Evolutionary conservation across 2,329 filamentous ascomycete species (phyloP), one percentile per base, ranked within the genome.

Genomic region (Grosmannia huntii): DNA sequence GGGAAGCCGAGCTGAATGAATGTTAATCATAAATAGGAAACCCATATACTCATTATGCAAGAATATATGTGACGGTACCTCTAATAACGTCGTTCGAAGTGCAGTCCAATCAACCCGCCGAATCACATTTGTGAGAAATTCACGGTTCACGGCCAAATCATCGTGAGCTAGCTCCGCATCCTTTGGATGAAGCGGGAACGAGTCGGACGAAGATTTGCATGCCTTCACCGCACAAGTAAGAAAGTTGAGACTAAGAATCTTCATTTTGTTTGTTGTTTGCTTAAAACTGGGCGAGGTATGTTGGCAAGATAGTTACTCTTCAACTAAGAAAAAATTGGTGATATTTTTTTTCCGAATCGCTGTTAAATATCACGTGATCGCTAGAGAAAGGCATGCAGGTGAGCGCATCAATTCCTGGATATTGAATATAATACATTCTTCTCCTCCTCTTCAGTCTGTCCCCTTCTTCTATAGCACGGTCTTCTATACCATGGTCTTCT

Each of bases 211-310:
- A 59, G 84, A 81, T 75, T 95, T 96, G 86, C 94, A 99, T 59
- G 87, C 79, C 78, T 96, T 97, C 69, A 95, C 87, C 62, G 94
- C 92, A 78, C 94, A 99, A 67, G 90, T 94, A 64, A 97, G 78
- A 73, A 99, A 99, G 75, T 97, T 97, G 67, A 95, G 85, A 61
- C 90, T 96, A 56, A 97, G 83, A 62, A 97, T 78, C 73, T 97
- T 97, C 94, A 99, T 99, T 23, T 56, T 58, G 50, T 23, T 9
- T 23, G 36, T n/a, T 9, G 12, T 38, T 41, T 58, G 41, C 31
- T 21, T 28, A 11, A 27, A 33, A 31, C 31, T 7, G 25, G 16
- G 21, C 19, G 33, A 16, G 27, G 33, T 28, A 19, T 33, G 50
- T 33, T 23, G 33, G 21, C 19, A 7, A 38, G n/a, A 53, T 27